A percentile compares a stretch with the other conserved stretches of the same genome.
phyloP scores from a whole-genome alignment of 441 rosid genomes.

The Pelargonium myrrhifolium region DNA sequence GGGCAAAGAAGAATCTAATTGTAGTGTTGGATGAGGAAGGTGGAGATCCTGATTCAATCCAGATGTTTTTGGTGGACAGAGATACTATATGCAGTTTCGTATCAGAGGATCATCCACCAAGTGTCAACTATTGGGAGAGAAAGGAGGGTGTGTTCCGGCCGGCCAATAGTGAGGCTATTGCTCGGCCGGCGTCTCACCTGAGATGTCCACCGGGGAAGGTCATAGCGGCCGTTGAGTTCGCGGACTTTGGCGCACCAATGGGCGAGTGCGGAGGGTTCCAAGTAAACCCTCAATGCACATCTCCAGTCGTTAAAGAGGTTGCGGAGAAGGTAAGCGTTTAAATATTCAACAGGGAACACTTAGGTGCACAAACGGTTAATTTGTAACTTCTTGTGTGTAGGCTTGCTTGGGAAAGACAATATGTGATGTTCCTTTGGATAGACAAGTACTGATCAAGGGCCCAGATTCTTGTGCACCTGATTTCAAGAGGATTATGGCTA shows the following conservation, averaged over 20 bases:
- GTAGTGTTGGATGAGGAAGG: slow-evolving; percentile 53
- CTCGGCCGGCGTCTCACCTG: slow-evolving; percentile 33
- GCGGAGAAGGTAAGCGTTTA: slow-evolving; percentile 54
- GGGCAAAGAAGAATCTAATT: slow-evolving; percentile 42
- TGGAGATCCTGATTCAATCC: slow-evolving; percentile 31
- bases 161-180: slow-evolving; percentile 19
- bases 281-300: slow-evolving; percentile 33
- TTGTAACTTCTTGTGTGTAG: too few species aligned
- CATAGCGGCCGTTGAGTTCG: slow-evolving; percentile 42
- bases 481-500: slow-evolving; percentile 40
- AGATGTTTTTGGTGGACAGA: slow-evolving; percentile 37
- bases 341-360: too few species aligned
- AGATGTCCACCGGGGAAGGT: slow-evolving; percentile 32
- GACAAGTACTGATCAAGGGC: slow-evolving; percentile 25
- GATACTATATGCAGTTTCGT: slow-evolving; percentile 50
- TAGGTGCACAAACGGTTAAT: too few species aligned
- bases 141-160: slow-evolving; percentile 19
- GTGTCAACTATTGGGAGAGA: slow-evolving; percentile 35
- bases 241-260: slow-evolving; percentile 49
- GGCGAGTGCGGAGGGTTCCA: slow-evolving; percentile 46
- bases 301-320: slow-evolving; percentile 31
- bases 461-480: slow-evolving; percentile 32
- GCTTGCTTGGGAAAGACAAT: slow-evolving; percentile 48
- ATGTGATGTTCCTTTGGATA: slow-evolving; percentile 46
- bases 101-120: slow-evolving; percentile 36